phyloP scores from a whole-genome alignment of 192 early-diverging fungal species.

The Umbelopsis ramanniana region DNA sequence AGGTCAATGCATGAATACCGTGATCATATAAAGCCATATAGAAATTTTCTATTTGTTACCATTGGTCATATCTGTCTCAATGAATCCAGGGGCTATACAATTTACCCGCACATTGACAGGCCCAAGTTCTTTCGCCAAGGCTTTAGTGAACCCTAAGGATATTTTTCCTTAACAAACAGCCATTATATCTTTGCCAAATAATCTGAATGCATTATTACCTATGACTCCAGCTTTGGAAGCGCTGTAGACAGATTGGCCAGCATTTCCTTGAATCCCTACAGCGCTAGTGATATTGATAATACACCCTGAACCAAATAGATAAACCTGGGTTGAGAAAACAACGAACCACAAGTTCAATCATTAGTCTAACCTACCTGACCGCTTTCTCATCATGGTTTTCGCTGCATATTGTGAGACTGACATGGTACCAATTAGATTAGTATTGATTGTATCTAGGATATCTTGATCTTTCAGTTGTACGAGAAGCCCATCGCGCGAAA shows the following conservation, averaged over 20 bases:
- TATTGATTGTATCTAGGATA: constrained; percentile 60
- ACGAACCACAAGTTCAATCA: not conserved
- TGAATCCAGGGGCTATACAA: constrained; percentile 86
- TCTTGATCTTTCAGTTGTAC: constrained; percentile 49
- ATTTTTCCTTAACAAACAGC: not conserved
- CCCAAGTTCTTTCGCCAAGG: constrained; percentile 82
- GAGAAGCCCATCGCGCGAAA: constrained; percentile 58
- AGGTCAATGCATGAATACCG: not conserved
- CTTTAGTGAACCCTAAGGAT: constrained; percentile 74
- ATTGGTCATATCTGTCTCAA: constrained; percentile 79
- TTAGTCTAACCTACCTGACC: constrained; percentile 44
- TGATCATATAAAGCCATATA: too few relatives aligned
- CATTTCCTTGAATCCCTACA: constrained; percentile 73
- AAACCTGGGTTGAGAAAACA: constrained; percentile 22
- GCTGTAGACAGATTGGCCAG: constrained; percentile 76
- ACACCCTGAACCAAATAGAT: constrained; percentile 43
- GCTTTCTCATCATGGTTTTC: constrained; percentile 61
- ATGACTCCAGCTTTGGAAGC: constrained; percentile 87
- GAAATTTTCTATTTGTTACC: constrained; percentile 40
- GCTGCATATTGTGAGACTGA: constrained; percentile 53
- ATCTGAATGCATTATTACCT: constrained; percentile 44
- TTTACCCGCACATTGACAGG: constrained; percentile 75
- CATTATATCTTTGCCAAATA: not conserved
- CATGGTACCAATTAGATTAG: constrained; percentile 78
- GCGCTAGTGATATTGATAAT: constrained; percentile 90